Evolutionary conservation across 2,329 filamentous ascomycete species (phyloP), one percentile per base, ranked within the genome.

Genomic region (Alternaria sp.): DNA sequence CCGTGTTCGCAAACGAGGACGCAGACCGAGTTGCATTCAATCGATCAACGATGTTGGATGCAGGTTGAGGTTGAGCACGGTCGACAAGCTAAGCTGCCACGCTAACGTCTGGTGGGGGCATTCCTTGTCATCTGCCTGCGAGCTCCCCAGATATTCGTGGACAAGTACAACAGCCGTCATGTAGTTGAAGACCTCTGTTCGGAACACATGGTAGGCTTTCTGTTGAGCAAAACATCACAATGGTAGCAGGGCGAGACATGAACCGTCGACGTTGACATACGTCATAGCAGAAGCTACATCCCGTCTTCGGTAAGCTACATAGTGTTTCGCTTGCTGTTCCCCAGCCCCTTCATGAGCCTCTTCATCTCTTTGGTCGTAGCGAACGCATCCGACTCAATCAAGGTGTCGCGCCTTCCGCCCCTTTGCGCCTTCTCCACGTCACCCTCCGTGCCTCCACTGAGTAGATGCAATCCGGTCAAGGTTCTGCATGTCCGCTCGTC

Each of bases 1-100:
- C 70, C 87, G 86, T 77, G 84, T 80, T 83, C 83, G 86, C 68
- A 90, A 80, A 78, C 83, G 84, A 77, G 86, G 87, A 75, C 86
- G 83, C 71, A 88, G 77, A 75, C 86, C 86, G 76, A 88, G 54
- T 61, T 64, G 83, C 85, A 86, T 86, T 74, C 82, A 82, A 81
- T 57, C 58, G 54, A 40, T 40, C 36, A 40, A 40, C 36, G n/a
- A 54, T 40, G 57, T 66, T 65, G 68, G 61, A 61, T 68, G 66
- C 68, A 72, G 68, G 69, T 64, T 63, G 64, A 70, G 65, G 61
- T 63, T 57, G 59, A 57, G 59, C 55, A 58, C 50, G 59, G 57
- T 56, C 67, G 63, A 45, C 61, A 55, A 54, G 46, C 52, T 54
- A 54, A 65, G 63, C 62, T 66, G 65, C 40, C 47, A 61, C 65